These are phyloP conservation scores for Tilletia horrida DNA, from an alignment of 1,284 basidiomycete species.

Conservation along the genomic window DNA sequence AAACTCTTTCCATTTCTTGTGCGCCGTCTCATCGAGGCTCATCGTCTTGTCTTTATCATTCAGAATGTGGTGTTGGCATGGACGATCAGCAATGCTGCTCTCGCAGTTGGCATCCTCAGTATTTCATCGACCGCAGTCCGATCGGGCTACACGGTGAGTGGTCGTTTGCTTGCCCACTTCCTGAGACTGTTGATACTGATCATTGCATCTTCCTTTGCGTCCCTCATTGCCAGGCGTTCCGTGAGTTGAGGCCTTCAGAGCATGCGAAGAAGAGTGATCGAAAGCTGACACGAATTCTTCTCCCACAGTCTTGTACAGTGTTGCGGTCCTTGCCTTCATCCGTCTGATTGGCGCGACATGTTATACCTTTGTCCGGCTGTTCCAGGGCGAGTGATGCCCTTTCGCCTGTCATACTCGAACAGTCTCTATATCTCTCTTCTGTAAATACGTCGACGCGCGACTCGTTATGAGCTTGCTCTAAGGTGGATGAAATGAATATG, in stretches of 20 bases:
- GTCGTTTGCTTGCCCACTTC: background rate
- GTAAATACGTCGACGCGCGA: background rate
- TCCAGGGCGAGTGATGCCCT: conserved; percentile 3
- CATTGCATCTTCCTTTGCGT: background rate
- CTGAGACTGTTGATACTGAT: background rate
- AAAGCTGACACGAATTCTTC: background rate
- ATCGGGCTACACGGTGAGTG: conserved; percentile 43
- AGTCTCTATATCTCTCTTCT: background rate
- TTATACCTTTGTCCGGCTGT: conserved; percentile 6
- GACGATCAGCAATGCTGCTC: conserved; percentile 45
- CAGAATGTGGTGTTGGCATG: conserved; percentile 29
- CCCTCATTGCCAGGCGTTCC: background rate
- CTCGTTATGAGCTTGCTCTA: too few relatives aligned
- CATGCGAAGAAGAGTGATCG: background rate
- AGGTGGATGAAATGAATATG: too few relatives aligned
- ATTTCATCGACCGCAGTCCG: conserved; percentile 33
- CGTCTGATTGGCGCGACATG: conserved; percentile 13
- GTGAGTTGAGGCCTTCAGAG: background rate
- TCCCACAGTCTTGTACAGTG: conserved; percentile 8
- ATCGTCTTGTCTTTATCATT: background rate
- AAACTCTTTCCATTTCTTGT: background rate
- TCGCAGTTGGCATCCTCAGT: conserved; percentile 47
- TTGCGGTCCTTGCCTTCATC: conserved; percentile 18
- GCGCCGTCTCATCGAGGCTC: conserved; percentile 26
- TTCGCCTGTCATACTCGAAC: background rate